phyloP scores from a whole-genome alignment of 106 monocot species.

The Agapanthus africanus region DNA sequence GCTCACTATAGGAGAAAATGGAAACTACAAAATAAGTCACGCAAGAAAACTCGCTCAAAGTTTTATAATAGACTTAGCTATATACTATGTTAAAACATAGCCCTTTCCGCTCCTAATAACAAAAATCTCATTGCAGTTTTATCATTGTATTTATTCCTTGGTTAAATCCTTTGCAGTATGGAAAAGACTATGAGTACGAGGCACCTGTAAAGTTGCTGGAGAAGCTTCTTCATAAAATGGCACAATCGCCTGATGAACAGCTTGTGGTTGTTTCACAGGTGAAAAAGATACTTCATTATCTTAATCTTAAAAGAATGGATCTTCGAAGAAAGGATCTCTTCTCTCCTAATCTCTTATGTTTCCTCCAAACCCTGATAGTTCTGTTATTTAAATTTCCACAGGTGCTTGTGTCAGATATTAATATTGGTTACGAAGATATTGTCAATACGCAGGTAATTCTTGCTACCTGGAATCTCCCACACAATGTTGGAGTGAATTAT shows the following conservation, averaged over 20 bases:
- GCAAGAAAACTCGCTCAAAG: too few relatives aligned
- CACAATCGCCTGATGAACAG: conserved; percentile 83
- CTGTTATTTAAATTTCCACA: conserved; percentile 17
- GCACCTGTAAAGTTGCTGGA: conserved; percentile 97
- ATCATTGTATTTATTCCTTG: too few relatives aligned
- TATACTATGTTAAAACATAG: too few relatives aligned
- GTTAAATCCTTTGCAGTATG: conserved; percentile 70
- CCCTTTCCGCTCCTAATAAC: too few relatives aligned
- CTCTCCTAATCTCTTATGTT: background rate
- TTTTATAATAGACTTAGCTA: too few relatives aligned
- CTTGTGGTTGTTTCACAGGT: conserved; percentile 96
- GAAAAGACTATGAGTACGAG: conserved; percentile 95
- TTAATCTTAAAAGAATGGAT: background rate
- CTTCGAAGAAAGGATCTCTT: too few relatives aligned
- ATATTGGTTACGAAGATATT: conserved; percentile 99
- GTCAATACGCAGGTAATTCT: conserved; percentile 87
- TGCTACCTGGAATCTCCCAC: background rate
- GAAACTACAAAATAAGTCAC: too few relatives aligned
- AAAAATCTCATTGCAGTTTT: too few relatives aligned
- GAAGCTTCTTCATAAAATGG: conserved; percentile 89
- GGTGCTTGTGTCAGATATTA: conserved; percentile 97
- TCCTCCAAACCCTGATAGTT: background rate
- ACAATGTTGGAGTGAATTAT: background rate
- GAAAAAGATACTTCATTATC: background rate
- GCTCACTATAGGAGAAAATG: too few relatives aligned